Evolutionary conservation across 2,329 filamentous ascomycete species (phyloP).

Genomic region (Trichoderma atroviride): DNA sequence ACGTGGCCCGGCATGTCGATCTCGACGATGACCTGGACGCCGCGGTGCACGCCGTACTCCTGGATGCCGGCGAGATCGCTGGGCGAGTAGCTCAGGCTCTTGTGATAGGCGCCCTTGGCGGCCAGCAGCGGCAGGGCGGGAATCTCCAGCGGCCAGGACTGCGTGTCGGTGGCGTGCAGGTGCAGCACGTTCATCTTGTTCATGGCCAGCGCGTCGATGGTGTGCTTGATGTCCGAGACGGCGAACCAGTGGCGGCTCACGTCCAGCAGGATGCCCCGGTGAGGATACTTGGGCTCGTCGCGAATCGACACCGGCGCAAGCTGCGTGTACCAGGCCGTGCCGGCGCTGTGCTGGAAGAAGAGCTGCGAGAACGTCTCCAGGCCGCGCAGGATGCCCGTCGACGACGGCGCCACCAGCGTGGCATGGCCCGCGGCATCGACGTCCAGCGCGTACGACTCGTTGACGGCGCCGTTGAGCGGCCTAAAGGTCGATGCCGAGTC

Average conservation of each 20-base stretch:
- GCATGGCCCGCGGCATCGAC: conserved; percentile 61
- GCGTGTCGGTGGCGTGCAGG: conserved; percentile 79
- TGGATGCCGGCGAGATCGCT: conserved; percentile 68
- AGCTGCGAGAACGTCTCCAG: conserved; percentile 78
- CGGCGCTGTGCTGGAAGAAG: conserved; percentile 71
- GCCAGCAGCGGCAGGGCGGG: conserved; percentile 71
- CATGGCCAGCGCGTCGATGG: conserved; percentile 75
- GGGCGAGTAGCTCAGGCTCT: conserved; percentile 67
- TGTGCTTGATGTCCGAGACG: conserved; percentile 68
- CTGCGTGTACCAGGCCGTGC: conserved; percentile 65
- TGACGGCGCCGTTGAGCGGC: conserved; percentile 63
- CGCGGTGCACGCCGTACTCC: conserved; percentile 66
- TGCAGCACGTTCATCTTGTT: conserved; percentile 85
- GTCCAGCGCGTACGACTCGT: conserved; percentile 75
- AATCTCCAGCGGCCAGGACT: conserved; percentile 84
- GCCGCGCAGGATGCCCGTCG: conserved; percentile 70
- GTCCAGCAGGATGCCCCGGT: conserved; percentile 81
- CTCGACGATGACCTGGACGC: conserved; percentile 60
- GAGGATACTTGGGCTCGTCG: conserved; percentile 74
- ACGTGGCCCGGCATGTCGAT: conserved; percentile 65
- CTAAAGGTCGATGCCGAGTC: conserved; percentile 61
- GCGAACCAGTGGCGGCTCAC: conserved; percentile 73
- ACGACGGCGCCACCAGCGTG: conserved; percentile 65
- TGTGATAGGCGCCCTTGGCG: conserved; percentile 71
- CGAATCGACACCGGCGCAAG: conserved; percentile 69